Base-by-base conservation (phyloP, 2,329 filamentous ascomycete species). In the Sarocladium kiliense region DNA sequence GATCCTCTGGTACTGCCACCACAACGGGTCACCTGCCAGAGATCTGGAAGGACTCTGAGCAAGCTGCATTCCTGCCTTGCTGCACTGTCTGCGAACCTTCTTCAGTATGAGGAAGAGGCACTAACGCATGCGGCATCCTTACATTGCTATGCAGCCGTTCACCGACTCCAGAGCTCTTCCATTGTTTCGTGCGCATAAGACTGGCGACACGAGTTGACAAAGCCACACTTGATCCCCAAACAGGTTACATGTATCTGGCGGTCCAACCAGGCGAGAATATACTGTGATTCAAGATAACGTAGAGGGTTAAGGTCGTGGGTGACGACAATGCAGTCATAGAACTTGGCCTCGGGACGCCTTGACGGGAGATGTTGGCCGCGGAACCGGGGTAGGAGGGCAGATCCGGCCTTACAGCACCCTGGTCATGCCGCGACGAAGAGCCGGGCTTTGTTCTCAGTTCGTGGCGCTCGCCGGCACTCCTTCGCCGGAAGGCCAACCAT, bases 401-500 rank as follows among this genome's bases (percentile, higher is more conserved):
- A 36, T 51, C 27, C 47, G n/a, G 19, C 3, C 41, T 3, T 18
- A 25, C n/a, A 21, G 30, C n/a, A 23, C 30, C 47, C 47, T 36
- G 47, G 47, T 21, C 30, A 36, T 51, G 47, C 47, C 47, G 47
- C n/a, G 5, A 23, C 47, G 47, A 51, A 51, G 47, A 51, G 47
- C 47, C 47, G 47, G 47, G 30, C 47, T 34, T 51, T 51, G n/a
- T 51, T 51, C 30, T 51, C 47, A 51, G 30, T 36, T 36, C 7
- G 21, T 34, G 30, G 47, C 30, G 27, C 47, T 36, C 27, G 47
- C 47, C 47, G 47, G 47, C 47, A 51, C 12, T 51, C 47, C 47
- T 36, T 18, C 27, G 27, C 47, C 12, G n/a, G 30, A 36, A 23
- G 47, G 47, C 26, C 16, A 23, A 27, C 47, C 47, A 51, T 16